Evolutionary conservation across 1,284 basidiomycete genomes (phyloP).

Genomic region (Austropuccinia psidii): DNA sequence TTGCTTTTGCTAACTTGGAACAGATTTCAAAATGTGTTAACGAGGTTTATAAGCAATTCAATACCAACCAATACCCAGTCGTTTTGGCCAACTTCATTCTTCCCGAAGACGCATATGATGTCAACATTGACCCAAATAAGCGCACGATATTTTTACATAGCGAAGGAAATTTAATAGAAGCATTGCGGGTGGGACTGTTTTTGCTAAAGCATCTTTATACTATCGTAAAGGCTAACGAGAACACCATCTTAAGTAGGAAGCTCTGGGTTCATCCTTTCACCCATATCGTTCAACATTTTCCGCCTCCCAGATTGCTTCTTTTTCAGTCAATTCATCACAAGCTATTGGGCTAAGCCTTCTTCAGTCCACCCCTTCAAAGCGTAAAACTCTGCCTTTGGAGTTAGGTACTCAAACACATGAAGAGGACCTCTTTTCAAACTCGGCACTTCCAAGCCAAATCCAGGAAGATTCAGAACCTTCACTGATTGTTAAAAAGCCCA

Average conservation of each 20-base stretch:
- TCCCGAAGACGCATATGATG: conserved; percentile 75
- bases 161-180: conserved; percentile 70
- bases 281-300: conserved; percentile 63
- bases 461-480: no score
- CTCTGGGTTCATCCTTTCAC: conserved; percentile 60
- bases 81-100: conserved; percentile 74
- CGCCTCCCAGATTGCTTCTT: conserved; percentile 37
- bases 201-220: not conserved
- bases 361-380: conserved; percentile 15
- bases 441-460: no score
- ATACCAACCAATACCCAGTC: conserved; percentile 69
- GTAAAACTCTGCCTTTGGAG: not conserved
- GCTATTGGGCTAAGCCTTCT: conserved; percentile 12
- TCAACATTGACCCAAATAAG: conserved; percentile 96
- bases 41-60: conserved; percentile 79
- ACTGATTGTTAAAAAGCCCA: no score
- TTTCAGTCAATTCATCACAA: not conserved
- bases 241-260: conserved; percentile 48
- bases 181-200: conserved; percentile 59
- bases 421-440: no score
- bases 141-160: conserved; percentile 85
- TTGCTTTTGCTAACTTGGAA: not conserved
- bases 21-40: conserved; percentile 78
- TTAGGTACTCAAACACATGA: not conserved
- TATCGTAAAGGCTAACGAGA: not conserved